Base-by-base conservation (phyloP, 176 grass and related monocot species). In the Oryza brachyantha region DNA sequence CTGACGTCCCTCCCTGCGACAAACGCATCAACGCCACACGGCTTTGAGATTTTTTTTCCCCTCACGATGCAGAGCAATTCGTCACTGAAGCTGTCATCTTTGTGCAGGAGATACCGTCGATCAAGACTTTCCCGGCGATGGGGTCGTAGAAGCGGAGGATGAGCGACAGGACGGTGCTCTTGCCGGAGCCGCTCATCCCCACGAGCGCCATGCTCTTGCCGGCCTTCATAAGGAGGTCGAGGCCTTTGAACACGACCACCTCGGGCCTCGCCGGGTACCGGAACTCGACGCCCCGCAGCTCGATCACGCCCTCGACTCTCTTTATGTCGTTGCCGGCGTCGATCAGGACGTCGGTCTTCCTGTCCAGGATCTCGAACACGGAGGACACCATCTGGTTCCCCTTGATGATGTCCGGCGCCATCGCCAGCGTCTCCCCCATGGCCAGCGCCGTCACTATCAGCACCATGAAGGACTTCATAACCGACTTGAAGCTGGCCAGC, bases 401-500 rank as follows among this genome's bases (percentile, higher is more conserved):
- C 67, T 93, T 98, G 80, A 98, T 89, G 80, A 98, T 94, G 66
- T 98, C 96, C 9, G 96, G 96, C 2, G 96, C 87, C 69, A 94
- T 82, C 5, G 92, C 96, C 37, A 98, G 80, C 0, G 90, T 93
- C 72, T 94, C 92, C 11, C 96, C 96, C 90, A 94, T 93, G 28
- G 92, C 96, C 32, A 94, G 50, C 22, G 96, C 96, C 2, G 96
- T 91, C 36, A 98, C 90, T 50, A 98, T 98, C 25, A 98, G 90
- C 72, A 98, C 95, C 87, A 98, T 93, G 90, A 98, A 94, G 26
- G 92, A 94, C 80, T 94, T 98, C 87, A 94, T 98, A 41, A 98
- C 85, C 2, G 96, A 91, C 81, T 93, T 92, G 81, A 98, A 98
- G 70, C 66, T 93, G 28, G 90, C 90, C 50, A 94, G 68, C 73